A percentile compares a stretch with the other conserved stretches of the same genome.
Evolutionary conservation across 2,329 filamentous ascomycete genomes (phyloP).

Genomic region (Penicillium sp.): DNA sequence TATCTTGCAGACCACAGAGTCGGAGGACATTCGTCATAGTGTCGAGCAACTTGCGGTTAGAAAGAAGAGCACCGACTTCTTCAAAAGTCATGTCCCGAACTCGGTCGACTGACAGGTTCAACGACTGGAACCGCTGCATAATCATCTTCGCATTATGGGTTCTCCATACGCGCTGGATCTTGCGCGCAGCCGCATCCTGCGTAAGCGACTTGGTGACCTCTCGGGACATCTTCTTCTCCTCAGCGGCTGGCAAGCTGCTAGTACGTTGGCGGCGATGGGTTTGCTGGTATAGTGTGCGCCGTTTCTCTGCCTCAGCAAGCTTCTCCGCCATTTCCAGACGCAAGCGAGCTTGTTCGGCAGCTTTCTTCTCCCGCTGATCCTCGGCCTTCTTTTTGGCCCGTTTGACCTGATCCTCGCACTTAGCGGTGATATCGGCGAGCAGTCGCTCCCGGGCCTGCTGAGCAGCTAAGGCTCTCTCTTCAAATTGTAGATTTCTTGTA

Average conservation of each 20-base stretch:
- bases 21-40: constrained; percentile 55
- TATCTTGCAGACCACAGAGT: constrained; percentile 55
- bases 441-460: constrained; percentile 62
- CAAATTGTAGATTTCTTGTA: constrained; percentile 55
- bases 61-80: constrained; percentile 56
- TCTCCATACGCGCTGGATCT: constrained; percentile 60
- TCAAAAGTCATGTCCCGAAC: constrained; percentile 57
- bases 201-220: constrained; percentile 42
- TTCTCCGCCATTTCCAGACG: constrained; percentile 63
- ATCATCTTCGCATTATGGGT: constrained; percentile 48
- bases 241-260: constrained; percentile 47
- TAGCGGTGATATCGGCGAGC: constrained; percentile 62
- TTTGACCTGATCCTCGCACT: constrained; percentile 64
- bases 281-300: constrained; percentile 50
- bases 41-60: constrained; percentile 51
- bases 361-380: constrained; percentile 62
- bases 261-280: constrained; percentile 51
- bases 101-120: constrained; percentile 53
- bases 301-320: constrained; percentile 60
- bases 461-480: constrained; percentile 62
- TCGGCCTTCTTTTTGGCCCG: constrained; percentile 65
- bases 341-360: constrained; percentile 58
- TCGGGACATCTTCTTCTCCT: constrained; percentile 43
- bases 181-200: constrained; percentile 52
- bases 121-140: constrained; percentile 50